Base-by-base conservation (phyloP, 2,329 filamentous ascomycete species). In the Botryosphaeria dothidea region DNA sequence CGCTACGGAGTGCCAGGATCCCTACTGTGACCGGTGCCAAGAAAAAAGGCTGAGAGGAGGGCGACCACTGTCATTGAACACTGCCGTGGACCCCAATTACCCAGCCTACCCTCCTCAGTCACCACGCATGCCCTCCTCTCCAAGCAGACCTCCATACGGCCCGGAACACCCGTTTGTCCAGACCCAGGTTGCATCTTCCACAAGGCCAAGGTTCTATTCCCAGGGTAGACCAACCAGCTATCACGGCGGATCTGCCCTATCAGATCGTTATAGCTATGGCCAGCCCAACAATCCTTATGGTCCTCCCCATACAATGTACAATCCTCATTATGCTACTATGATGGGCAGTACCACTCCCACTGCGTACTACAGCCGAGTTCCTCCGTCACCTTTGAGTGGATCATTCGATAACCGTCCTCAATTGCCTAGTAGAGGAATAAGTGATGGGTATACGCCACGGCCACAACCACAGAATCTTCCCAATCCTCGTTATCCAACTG, bases 251-350 rank as follows among this genome's bases (percentile, higher is more conserved):
- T 64, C 73, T 71, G 69, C 69, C 36, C 25, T 57, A 15, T 54
- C 64, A 68, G 54, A 54, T 62, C 4, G 65, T 67, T 41, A 73
- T 74, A 46, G 69, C 68, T 1, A 69, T 65, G 29, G 69, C 31
- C 70, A 19, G 71, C 70, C 34, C 70, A 70, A 9, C 71, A 74
- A 11, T 71, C 3, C n/a, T 2, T 21, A 57, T 36, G 41, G 67
- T 15, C 75, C 75, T 29, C 75, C 76, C 7, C 75, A 64, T 4
- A 69, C 76, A 4, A 67, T 70, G 65, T 75, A 74, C 36, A 74
- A 73, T 48, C 25, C 49, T 56, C 61, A 31, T 3, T 70, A 63
- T 51, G 38, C 48, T 45, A 9, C 29, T 23, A 67, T 68, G 65
- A 66, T 69, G 64, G 67, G 64, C 1, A 62, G 43, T 38, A 67